Evolutionary conservation across 2,329 filamentous ascomycete species (phyloP), one percentile per base, ranked within the genome.

Genomic region (Ophiostoma piceae): DNA sequence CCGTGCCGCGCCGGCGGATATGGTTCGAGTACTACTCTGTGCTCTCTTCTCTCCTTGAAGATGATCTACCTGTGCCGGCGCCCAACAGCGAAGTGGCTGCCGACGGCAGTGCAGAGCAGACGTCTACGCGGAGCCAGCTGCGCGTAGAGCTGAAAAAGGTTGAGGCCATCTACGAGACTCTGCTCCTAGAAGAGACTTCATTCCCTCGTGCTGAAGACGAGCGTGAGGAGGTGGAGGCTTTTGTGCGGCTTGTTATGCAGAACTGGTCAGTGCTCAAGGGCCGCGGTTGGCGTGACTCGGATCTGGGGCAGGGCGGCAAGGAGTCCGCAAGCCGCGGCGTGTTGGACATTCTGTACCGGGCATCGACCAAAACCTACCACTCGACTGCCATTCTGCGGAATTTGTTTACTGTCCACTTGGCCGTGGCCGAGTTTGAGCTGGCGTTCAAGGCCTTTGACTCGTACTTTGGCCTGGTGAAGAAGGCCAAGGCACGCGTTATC

Each of bases 281-380:
- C 8, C 86, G 89, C 37, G 86, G 86, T 19, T 97, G 94, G 94
- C 85, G 84, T 60, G 90, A 96, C 73, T 82, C 88, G 69, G 92
- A 97, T 74, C 83, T 97, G 37, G 93, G 92, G 3, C 87, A 90
- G 75, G 92, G 91, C 6, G 94, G 93, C 9, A 91, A 92, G 74
- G 88, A 90, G 76, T 87, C 85, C 29, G 82, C 94, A 22, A 91
- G 91, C 73, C 88, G 90, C 69, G 88, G 88, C 67, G 88, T 96
- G 41, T 85, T 99, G 57, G 94, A 95, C 78, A 91, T 93, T 37
- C 84, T 99, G 7, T 99, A 98, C 79, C 90, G 90, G 54, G 92
- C 94, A 29, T 92, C 94, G 8, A 92, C 91, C 11, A 97, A 95
- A 79, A 97, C 94, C 0, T 99, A 95, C 76, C 95, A 99, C 79